Evolutionary conservation across 805 yeast genomes (phyloP).

Genomic region (Wickerhamomyces silvicola): DNA sequence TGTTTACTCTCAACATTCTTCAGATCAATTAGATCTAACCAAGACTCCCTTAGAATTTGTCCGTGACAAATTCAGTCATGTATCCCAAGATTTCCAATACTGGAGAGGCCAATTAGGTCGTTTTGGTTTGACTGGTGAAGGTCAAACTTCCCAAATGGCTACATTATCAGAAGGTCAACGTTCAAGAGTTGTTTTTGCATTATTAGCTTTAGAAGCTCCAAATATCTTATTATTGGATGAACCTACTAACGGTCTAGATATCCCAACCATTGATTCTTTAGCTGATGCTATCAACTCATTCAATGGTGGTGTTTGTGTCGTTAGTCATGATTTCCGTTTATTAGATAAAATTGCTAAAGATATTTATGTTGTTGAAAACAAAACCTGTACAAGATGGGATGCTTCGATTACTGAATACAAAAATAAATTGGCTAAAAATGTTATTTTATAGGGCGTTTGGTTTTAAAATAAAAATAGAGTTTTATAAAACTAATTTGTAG

Average conservation of each 20-base stretch:
- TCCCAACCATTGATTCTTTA: constrained; percentile 94
- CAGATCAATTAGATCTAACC: constrained; percentile 94
- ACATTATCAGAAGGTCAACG: constrained; percentile 98
- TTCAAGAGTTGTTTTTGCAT: constrained; percentile 96
- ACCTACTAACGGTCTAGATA: constrained; percentile 99
- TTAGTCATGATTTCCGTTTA: constrained; percentile 97
- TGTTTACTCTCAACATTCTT: constrained; percentile 98
- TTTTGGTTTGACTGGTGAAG: constrained; percentile 97
- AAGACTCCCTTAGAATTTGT: constrained; percentile 95
- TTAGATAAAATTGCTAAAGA: constrained; percentile 97
- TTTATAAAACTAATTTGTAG: too few species aligned
- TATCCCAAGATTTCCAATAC: constrained; percentile 98
- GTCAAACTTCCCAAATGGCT: constrained; percentile 98
- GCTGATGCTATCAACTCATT: constrained; percentile 93
- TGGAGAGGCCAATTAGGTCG: constrained; percentile 98
- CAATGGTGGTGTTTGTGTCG: constrained; percentile 98
- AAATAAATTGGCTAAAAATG: constrained; percentile 87
- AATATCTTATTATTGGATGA: constrained; percentile 93
- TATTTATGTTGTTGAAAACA: constrained; percentile 91
- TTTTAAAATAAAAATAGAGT: too few species aligned
- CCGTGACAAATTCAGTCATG: constrained; percentile 81
- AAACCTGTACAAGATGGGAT: constrained; percentile 95
- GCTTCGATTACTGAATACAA: constrained; percentile 87
- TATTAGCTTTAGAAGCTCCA: constrained; percentile 91
- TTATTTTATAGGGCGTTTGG: constrained; percentile 49